A percentile compares a stretch with the other conserved stretches of the same genome.
These are phyloP conservation scores for Claviceps pazoutovae DNA, from an alignment of 2,329 filamentous ascomycete species.

Conservation along the genomic window DNA sequence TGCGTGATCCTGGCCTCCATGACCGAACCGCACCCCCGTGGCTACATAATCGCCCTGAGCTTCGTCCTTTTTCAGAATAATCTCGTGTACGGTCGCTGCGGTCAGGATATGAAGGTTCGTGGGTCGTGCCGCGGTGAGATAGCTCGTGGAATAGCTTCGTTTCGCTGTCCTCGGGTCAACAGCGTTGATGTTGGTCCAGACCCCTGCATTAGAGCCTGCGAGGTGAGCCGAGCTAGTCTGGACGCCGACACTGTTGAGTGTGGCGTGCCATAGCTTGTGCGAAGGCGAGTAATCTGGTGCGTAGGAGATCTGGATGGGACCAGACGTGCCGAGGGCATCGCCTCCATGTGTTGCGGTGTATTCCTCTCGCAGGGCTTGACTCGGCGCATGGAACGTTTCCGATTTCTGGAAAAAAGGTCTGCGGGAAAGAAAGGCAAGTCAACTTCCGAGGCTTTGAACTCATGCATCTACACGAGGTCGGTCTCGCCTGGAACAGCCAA, in stretches of 20 bases:
- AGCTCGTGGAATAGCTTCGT: constrained; percentile 36
- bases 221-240: constrained; percentile 29
- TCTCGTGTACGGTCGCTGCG: constrained; percentile 14
- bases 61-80: constrained; percentile 14
- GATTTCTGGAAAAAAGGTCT: constrained; percentile 37
- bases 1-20: constrained; percentile 21
- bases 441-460: neutral
- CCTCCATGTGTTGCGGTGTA: constrained; percentile 25
- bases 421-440: neutral
- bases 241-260: constrained; percentile 30
- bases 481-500: too few relatives aligned
- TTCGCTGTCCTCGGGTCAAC: constrained; percentile 30
- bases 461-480: too few relatives aligned
- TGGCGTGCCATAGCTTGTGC: constrained; percentile 32
- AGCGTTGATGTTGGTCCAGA: constrained; percentile 34
- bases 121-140: constrained; percentile 22
- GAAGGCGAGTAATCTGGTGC: constrained; percentile 23
- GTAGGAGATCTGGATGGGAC: constrained; percentile 36
- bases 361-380: constrained; percentile 17
- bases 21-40: constrained; percentile 20
- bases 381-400: constrained; percentile 31
- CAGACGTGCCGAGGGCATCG: constrained; percentile 26
- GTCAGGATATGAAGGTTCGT: constrained; percentile 27
- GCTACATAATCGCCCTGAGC: constrained; percentile 9
- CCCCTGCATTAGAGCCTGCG: constrained; percentile 34